Conservation (phyloP, 148 eudicot species). For the Rhododendron molle region DNA sequence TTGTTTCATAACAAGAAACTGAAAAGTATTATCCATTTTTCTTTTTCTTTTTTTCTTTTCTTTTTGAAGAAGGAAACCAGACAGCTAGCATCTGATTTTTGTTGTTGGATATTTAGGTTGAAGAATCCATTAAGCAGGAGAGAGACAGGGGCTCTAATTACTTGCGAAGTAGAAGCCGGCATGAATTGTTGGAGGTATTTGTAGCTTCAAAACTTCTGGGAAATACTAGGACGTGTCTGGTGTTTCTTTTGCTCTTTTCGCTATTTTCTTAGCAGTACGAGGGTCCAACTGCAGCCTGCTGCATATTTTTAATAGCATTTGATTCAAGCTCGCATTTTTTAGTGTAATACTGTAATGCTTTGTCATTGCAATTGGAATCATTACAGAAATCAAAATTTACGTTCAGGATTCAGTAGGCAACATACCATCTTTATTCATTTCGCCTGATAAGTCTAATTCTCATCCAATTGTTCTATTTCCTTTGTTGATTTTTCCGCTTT, state of each 20-base stretch:
- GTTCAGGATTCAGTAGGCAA: too few species aligned
- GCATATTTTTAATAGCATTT: too few species aligned
- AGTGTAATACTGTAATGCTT: too few species aligned
- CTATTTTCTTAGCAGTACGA: background rate
- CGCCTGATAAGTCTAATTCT: too few species aligned
- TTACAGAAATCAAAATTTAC: too few species aligned
- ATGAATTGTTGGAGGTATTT: slow-evolving; percentile 20
- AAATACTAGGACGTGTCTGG: background rate
- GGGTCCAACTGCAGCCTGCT: too few species aligned
- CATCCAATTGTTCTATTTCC: too few species aligned
- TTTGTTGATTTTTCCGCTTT: too few species aligned
- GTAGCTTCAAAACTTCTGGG: background rate
- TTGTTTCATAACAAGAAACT: background rate
- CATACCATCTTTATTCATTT: too few species aligned
- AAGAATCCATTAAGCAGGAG: slow-evolving; percentile 21
- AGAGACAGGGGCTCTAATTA: slow-evolving; percentile 8
- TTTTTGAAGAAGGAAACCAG: background rate
- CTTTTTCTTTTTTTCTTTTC: background rate
- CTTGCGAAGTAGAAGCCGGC: slow-evolving; percentile 6
- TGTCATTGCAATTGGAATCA: too few species aligned
- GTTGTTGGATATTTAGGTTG: slow-evolving; percentile 12
- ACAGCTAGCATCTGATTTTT: background rate
- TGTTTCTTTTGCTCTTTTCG: background rate
- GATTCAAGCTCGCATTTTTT: too few species aligned
- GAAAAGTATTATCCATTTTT: background rate